Evolutionary conservation across 148 eudicot species (phyloP).

Genomic region (Heliosperma pusillum): DNA sequence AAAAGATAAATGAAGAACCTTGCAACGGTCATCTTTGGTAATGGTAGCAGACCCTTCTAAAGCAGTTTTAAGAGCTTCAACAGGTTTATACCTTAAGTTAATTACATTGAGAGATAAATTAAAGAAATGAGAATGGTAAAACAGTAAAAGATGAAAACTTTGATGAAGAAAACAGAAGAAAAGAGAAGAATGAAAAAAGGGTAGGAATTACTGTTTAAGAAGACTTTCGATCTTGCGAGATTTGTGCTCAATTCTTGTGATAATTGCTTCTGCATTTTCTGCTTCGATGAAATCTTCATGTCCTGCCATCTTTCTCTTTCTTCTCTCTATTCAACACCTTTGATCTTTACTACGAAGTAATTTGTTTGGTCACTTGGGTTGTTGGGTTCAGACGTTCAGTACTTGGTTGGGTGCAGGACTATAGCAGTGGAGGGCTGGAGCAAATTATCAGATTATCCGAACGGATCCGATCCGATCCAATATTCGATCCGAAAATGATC

Average conservation of each 20-base stretch:
- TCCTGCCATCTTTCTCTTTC: constrained; percentile 33
- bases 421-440: too few relatives aligned
- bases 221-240: constrained; percentile 93
- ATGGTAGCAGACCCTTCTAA: constrained; percentile 84
- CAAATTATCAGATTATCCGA: too few relatives aligned
- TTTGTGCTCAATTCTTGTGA: constrained; percentile 86
- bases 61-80: constrained; percentile 94
- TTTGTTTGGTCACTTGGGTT: too few relatives aligned
- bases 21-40: constrained; percentile 85
- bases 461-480: too few relatives aligned
- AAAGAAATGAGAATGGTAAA: constrained; percentile 9
- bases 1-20: constrained; percentile 38
- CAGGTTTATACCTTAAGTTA: constrained; percentile 56
- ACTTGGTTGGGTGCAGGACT: too few relatives aligned
- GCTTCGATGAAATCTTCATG: constrained; percentile 59
- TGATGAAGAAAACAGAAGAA: background rate
- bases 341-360: background rate
- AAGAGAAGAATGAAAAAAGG: background rate
- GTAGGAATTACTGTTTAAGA: constrained; percentile 68
- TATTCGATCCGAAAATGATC: too few relatives aligned
- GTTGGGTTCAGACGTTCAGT: too few relatives aligned
- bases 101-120: background rate
- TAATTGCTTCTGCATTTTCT: constrained; percentile 88
- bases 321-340: background rate
- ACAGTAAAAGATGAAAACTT: constrained; percentile 3